phyloP scores from a whole-genome alignment of 2,329 filamentous ascomycete genomes.

The Sordariomycetes sp. region DNA sequence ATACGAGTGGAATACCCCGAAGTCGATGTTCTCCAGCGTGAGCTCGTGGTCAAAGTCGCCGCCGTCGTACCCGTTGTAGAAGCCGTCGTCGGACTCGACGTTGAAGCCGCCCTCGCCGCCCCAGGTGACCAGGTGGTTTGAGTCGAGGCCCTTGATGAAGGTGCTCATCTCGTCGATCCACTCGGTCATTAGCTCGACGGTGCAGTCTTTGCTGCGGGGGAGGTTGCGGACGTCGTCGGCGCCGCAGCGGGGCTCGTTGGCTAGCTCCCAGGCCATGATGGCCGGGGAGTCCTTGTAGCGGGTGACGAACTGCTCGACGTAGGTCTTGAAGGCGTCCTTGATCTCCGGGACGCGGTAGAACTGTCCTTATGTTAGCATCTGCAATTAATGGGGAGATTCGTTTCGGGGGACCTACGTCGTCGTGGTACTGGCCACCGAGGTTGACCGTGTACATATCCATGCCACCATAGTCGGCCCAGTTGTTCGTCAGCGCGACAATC shows the following conservation, averaged over 20 bases:
- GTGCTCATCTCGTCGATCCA: slow-evolving; percentile 45
- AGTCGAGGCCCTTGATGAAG: slow-evolving; percentile 41
- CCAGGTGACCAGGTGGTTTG: slow-evolving; percentile 41
- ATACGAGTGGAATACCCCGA: slow-evolving; percentile 44
- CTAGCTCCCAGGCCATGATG: slow-evolving; percentile 58
- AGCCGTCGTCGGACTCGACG: slow-evolving; percentile 26
- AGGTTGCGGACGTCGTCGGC: slow-evolving; percentile 34
- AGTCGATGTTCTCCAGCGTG: slow-evolving; percentile 36
- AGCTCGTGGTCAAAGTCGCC: slow-evolving; percentile 42
- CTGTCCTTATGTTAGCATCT: slow-evolving; percentile 12
- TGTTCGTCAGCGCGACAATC: slow-evolving; percentile 43
- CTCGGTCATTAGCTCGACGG: slow-evolving; percentile 26
- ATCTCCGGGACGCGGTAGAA: slow-evolving; percentile 39
- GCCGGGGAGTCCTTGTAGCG: slow-evolving; percentile 48
- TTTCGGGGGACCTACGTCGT: slow-evolving; percentile 23
- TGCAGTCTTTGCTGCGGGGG: slow-evolving; percentile 26
- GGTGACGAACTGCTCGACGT: slow-evolving; percentile 47
- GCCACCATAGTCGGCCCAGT: slow-evolving; percentile 49
- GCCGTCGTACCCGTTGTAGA: slow-evolving; percentile 36
- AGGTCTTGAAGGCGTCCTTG: slow-evolving; percentile 42
- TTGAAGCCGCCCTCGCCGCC: slow-evolving; percentile 51
- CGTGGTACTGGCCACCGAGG: slow-evolving; percentile 37
- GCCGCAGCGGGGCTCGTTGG: slow-evolving; percentile 47
- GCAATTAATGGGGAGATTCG: not conserved
- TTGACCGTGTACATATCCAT: slow-evolving; percentile 50